Percentiles rank a stretch among this genome's conserved stretches.
phyloP scores from a whole-genome alignment of 805 yeast genomes.

The Candida andamanensis region DNA sequence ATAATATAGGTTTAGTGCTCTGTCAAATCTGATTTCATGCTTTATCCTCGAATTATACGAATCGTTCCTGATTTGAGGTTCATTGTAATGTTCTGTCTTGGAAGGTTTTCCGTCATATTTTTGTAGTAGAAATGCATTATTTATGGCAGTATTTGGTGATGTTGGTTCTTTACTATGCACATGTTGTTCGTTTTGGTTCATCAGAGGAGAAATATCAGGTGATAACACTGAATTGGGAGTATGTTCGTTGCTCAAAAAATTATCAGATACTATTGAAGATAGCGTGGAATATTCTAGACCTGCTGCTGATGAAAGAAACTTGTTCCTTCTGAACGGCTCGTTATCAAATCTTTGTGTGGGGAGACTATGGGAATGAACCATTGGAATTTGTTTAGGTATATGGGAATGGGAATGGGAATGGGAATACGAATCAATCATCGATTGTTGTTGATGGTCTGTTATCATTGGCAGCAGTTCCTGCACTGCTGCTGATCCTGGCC shows the following conservation, averaged over 20 bases:
- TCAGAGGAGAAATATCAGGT: slow-evolving; percentile 34
- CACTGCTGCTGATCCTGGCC: not conserved
- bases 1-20: slow-evolving; percentile 61
- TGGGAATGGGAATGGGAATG: too few relatives aligned
- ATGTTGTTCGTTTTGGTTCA: slow-evolving; percentile 1
- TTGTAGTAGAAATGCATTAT: slow-evolving; percentile 9
- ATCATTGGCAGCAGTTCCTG: not conserved
- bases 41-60: not conserved
- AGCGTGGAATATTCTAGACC: slow-evolving; percentile 67
- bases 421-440: not conserved
- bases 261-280: slow-evolving; percentile 57
- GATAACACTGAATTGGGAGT: slow-evolving; percentile 34
- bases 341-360: slow-evolving; percentile 2
- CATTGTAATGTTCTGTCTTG: not conserved
- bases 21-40: slow-evolving; percentile 31
- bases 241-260: slow-evolving; percentile 15
- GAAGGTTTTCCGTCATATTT: not conserved
- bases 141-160: slow-evolving; percentile 14
- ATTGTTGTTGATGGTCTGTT: not conserved
- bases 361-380: too few relatives aligned
- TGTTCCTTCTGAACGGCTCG: slow-evolving; percentile 22
- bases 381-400: too few relatives aligned
- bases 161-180: slow-evolving; percentile 7
- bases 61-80: not conserved
- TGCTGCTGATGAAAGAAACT: slow-evolving; percentile 66